Base-by-base conservation (phyloP, 2,329 filamentous ascomycete genomes). In the Penicillium paneum region DNA sequence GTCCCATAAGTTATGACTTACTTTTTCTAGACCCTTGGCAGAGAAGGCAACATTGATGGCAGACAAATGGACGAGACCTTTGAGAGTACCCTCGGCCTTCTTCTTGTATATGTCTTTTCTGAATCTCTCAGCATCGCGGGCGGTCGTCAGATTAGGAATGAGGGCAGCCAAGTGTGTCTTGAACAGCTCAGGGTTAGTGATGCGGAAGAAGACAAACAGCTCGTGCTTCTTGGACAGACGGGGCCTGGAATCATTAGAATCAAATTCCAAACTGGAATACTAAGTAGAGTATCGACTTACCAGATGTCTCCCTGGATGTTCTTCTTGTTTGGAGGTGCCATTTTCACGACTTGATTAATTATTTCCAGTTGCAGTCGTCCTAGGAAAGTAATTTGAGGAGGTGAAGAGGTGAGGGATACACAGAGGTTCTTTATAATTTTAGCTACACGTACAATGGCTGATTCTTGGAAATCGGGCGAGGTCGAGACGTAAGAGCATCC, bases 291-390 rank as follows among this genome's bases (percentile, higher is more conserved):
- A 19, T 17, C 10, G 3, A 21, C 8, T 31, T 21, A 39, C 45
- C 45, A 48, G 17, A 48, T 31, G 13, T 48, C 45, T 48, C 45
- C 45, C 35, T 48, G 45, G 6, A 48, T 39, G 8, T 48, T 48
- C 26, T 48, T 32, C 11, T 48, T 40, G 15, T 35, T 5, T 3
- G 32, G 32, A 3, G 32, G 15, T 3, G 32, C 32, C 32, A 35
- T 35, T 17, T 35, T 35, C 10, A 35, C 6, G 8, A 35, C 11
- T 13, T 5, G 29, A 1, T 31, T 11, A 31, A 31, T 31, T 12
- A 5, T 31, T 31, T 31, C 29, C 29, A 31, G 12, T 31, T 31
- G 29, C 29, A 31, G 29, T 13, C 12, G 29, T 12, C 5, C 29
- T 5, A 31, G 29, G 11, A 12, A 31, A 31, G 13, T 3, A 5